Conservation (phyloP, 257 asterid species). For the Rhazya stricta region DNA sequence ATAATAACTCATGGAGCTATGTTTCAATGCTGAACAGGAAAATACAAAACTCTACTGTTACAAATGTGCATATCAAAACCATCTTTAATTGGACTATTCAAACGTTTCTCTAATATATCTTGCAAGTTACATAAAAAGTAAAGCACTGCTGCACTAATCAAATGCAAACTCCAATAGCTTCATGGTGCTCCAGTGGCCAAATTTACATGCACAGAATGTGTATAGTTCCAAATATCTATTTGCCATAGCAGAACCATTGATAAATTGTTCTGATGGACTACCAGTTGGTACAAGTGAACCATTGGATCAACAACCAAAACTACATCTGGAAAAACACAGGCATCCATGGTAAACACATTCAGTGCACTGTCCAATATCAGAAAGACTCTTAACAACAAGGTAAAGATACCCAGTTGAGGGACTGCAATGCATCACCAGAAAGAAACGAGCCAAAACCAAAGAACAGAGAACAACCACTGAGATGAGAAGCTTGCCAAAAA, state of each 20-base stretch:
- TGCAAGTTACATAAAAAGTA: neutral
- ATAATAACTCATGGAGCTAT: too few relatives aligned
- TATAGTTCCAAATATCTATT: neutral
- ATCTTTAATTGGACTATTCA: neutral
- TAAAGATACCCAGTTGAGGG: neutral
- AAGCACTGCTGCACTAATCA: neutral
- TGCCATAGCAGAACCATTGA: neutral
- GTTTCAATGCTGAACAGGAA: too few relatives aligned
- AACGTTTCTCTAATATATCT: neutral
- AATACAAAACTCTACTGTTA: too few relatives aligned
- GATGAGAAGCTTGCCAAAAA: neutral
- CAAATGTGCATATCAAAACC: neutral
- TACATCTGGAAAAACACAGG: neutral
- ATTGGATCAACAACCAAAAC: neutral
- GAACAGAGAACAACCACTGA: slow-evolving; percentile 8
- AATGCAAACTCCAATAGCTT: neutral
- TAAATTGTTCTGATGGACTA: neutral
- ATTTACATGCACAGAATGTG: neutral
- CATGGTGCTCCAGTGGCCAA: neutral
- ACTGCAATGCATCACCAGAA: neutral
- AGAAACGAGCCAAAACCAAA: neutral
- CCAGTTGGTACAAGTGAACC: neutral
- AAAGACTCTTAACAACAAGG: neutral
- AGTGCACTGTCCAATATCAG: neutral
- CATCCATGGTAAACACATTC: neutral